Evolutionary conservation across 2,329 filamentous ascomycete genomes (phyloP).

Genomic region (Xylogone sp.): DNA sequence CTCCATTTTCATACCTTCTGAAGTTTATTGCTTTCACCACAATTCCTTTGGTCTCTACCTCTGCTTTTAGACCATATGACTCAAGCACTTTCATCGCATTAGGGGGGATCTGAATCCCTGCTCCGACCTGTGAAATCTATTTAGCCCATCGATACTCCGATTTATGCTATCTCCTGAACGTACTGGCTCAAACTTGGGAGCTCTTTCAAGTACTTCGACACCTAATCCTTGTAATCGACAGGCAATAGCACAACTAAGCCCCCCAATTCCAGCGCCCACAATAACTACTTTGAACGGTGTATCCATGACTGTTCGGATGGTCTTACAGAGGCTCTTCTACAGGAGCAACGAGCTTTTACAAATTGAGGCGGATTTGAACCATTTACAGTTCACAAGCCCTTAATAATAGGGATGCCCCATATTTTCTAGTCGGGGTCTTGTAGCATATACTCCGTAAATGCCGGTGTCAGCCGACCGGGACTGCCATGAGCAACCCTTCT

Average conservation of each 20-base stretch:
- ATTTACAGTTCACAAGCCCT: too few relatives aligned
- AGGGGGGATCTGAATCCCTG: constrained; percentile 15
- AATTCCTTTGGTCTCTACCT: not conserved
- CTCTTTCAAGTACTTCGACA: constrained; percentile 41
- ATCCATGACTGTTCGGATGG: too few relatives aligned
- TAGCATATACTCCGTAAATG: too few relatives aligned
- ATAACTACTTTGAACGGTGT: constrained; percentile 2
- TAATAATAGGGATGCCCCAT: too few relatives aligned
- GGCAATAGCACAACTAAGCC: constrained; percentile 47
- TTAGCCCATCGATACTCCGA: not conserved
- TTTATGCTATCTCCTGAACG: not conserved
- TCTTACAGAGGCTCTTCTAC: too few relatives aligned
- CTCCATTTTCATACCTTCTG: not conserved
- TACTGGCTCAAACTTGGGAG: not conserved
- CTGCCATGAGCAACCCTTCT: too few relatives aligned
- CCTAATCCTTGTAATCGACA: constrained; percentile 30
- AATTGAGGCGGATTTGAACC: too few relatives aligned
- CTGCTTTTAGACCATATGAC: not conserved
- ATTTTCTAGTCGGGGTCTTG: too few relatives aligned
- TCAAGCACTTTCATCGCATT: constrained; percentile 2
- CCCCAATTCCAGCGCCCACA: constrained; percentile 41
- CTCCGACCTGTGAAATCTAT: constrained; percentile 30
- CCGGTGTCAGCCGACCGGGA: too few relatives aligned
- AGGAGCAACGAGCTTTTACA: too few relatives aligned
- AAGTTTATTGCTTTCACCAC: not conserved